A percentile compares a stretch with the other conserved stretches of the same genome.
Evolutionary conservation across 208 protist species (phyloP).

Genomic region (Trypanosomatidae sp.): DNA sequence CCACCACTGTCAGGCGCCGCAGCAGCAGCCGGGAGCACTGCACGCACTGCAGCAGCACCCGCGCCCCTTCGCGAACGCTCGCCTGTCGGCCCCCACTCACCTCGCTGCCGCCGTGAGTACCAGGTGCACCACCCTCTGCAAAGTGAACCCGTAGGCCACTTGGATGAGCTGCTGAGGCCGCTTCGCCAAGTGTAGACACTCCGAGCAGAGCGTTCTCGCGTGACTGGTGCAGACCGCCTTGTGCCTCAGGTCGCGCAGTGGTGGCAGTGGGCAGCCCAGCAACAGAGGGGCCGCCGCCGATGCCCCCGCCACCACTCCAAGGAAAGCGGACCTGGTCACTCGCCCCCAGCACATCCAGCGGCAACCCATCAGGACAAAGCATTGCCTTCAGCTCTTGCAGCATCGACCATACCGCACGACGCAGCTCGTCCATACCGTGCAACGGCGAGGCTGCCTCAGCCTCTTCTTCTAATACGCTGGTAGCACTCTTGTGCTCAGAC

Average conservation of each 20-base stretch:
- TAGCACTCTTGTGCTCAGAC: constrained; percentile 5
- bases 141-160: not conserved
- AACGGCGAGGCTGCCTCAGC: constrained; percentile 6
- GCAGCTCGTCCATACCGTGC: constrained; percentile 30
- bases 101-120: not conserved
- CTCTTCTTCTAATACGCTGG: constrained; percentile 7
- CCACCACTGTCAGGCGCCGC: constrained; percentile 24
- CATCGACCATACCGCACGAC: constrained; percentile 28
- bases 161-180: not conserved
- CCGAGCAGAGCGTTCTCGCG: not conserved
- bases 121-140: not conserved
- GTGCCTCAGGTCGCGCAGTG: not conserved
- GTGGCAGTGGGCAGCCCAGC: not conserved
- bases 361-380: constrained; percentile 16
- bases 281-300: not conserved
- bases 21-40: constrained; percentile 23
- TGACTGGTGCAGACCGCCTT: constrained; percentile 1
- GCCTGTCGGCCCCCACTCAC: not conserved
- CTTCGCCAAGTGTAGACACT: not conserved
- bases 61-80: constrained; percentile 36
- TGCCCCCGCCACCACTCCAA: not conserved
- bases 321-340: constrained; percentile 13
- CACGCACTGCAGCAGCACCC: constrained; percentile 31
- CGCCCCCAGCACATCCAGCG: constrained; percentile 18
- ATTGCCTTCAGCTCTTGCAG: constrained; percentile 25